Evolutionary conservation across 768 basidiomycete genomes (phyloP).

Genomic region (Cyathus striatus): DNA sequence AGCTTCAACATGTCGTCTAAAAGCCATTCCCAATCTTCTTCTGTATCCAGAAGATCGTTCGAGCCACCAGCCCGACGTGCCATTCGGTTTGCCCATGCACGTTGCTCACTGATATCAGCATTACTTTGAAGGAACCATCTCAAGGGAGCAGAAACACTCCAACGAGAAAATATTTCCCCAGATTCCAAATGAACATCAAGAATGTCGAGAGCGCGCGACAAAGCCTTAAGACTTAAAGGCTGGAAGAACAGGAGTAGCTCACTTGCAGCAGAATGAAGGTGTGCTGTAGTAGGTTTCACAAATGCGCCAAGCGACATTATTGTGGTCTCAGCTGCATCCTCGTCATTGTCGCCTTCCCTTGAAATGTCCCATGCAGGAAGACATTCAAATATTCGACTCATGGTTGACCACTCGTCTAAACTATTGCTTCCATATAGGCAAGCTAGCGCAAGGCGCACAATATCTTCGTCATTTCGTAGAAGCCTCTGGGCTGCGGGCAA

Average conservation of each 20-base stretch:
- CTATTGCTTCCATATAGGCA: constrained; percentile 81
- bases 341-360: constrained; percentile 52
- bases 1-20: constrained; percentile 89
- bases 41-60: constrained; percentile 46
- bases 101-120: constrained; percentile 61
- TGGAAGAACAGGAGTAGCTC: constrained; percentile 82
- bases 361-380: constrained; percentile 83
- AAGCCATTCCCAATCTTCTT: constrained; percentile 83
- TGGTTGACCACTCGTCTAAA: constrained; percentile 69
- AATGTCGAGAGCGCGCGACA: constrained; percentile 84
- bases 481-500: constrained; percentile 65
- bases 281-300: constrained; percentile 67
- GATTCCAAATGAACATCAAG: constrained; percentile 93
- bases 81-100: constrained; percentile 83
- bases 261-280: constrained; percentile 49
- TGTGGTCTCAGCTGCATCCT: constrained; percentile 78
- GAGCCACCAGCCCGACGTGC: constrained; percentile 61
- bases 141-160: constrained; percentile 78
- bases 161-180: constrained; percentile 86
- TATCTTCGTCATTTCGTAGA: constrained; percentile 76
- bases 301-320: constrained; percentile 76
- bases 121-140: constrained; percentile 89
- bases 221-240: constrained; percentile 64
- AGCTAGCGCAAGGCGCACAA: constrained; percentile 82
- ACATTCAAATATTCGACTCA: constrained; percentile 94